Base-by-base conservation (phyloP, 148 eudicot genomes). In the Spergularia marina region DNA sequence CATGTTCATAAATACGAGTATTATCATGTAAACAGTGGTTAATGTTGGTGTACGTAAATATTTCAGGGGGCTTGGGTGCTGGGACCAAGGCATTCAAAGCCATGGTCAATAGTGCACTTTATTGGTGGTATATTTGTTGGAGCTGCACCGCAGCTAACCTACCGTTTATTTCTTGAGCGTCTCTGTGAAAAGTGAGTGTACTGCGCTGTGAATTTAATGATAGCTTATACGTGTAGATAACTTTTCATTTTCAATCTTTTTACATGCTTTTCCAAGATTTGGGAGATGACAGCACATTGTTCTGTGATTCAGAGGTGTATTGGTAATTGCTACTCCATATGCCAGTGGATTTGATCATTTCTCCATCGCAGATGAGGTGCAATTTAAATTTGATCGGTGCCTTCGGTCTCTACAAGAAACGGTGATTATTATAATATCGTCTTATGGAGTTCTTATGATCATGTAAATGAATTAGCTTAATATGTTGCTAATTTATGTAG, bases 241-340 rank as follows among this genome's bases (percentile, higher is more conserved):
- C 5, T 40, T 54, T 64, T 30, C 17, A 36, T 75, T 18, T 21
- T 17, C 11, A 6, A 53, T 63, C 25, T 60, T 23, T 76, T 1
- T 13, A 20, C 70, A 6, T 53, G 55, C 40, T 62, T 18, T 72
- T 58, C 20, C 74, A 15, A 68, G 71, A 70, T 56, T 70, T 70
- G 57, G 63, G 53, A 36, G 65, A 78, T 84, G 73, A 75, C 73
- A 13, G 25, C 69, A 12, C 56, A 5, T 76, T 78, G 73, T 74
- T 41, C 3, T 66, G 71, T 81, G 79, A 74, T 74, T 30, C 83
- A 94, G 97, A 90, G 98, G 93, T 74, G 44, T 88, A 65, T 78
- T 90, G 87, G 94, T 94, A 81, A 90, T 94, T 81, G 98, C 98
- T 15, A 94, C 98, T n/a, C 98, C 98, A 74, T 94, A 91, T 85